A percentile compares a stretch with the other conserved stretches of the same genome.
Evolutionary conservation across 495 filamentous ascomycete species (phyloP).

Genomic region (Neurospora intermedia): DNA sequence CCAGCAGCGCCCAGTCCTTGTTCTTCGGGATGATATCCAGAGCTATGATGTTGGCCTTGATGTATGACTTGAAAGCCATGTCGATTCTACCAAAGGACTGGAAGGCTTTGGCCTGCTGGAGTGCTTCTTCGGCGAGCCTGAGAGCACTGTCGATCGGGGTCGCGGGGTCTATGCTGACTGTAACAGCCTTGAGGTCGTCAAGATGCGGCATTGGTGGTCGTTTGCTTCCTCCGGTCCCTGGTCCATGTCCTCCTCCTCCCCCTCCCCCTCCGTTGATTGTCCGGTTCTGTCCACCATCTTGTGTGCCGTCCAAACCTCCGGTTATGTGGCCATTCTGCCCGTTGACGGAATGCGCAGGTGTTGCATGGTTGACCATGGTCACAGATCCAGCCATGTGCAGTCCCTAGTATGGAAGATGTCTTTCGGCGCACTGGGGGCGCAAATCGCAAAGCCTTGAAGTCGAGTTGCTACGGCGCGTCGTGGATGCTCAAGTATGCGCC

Average conservation of each 20-base stretch:
- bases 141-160: slow-evolving; percentile 40
- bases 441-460: background rate
- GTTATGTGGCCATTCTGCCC: slow-evolving; percentile 1
- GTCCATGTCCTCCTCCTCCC: background rate
- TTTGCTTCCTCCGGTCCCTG: slow-evolving; percentile 14
- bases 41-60: slow-evolving; percentile 67
- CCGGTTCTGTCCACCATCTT: background rate
- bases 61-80: slow-evolving; percentile 53
- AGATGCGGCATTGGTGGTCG: slow-evolving; percentile 52
- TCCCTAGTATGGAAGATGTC: background rate
- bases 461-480: background rate
- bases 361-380: slow-evolving; percentile 10
- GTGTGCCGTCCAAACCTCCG: background rate
- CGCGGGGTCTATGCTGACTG: slow-evolving; percentile 32
- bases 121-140: slow-evolving; percentile 34
- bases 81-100: slow-evolving; percentile 43
- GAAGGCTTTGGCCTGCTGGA: slow-evolving; percentile 41
- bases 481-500: background rate
- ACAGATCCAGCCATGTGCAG: slow-evolving; percentile 15
- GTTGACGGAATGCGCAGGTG: slow-evolving; percentile 1
- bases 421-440: background rate
- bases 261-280: background rate
- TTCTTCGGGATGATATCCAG: slow-evolving; percentile 49
- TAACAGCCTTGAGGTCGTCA: slow-evolving; percentile 53
- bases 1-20: slow-evolving; percentile 22